phyloP scores from a whole-genome alignment of 108 stramenopile species.

The Schizochytrium sp. region DNA sequence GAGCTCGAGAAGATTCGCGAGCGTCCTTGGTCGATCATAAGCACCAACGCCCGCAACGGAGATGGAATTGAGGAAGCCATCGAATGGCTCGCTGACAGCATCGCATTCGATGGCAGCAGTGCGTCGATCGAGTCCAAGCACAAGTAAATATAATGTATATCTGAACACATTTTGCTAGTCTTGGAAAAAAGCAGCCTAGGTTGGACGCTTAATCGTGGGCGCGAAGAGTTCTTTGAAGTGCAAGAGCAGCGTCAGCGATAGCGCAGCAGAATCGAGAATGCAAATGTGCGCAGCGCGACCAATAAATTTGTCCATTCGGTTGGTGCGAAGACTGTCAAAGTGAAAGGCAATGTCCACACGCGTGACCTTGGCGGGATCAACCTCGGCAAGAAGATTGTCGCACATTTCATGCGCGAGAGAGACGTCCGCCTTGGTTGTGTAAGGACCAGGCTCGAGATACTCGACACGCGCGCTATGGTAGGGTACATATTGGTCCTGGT shows the following conservation, averaged over 20 bases:
- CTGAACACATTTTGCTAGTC: not conserved
- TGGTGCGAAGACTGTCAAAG: not conserved
- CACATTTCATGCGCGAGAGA: not conserved
- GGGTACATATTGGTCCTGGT: conserved; percentile 28
- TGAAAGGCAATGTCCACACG: not conserved
- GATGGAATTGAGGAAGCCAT: conserved; percentile 20
- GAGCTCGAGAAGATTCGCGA: not conserved
- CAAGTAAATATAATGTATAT: not conserved
- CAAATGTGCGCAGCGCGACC: not conserved
- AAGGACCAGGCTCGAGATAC: not conserved
- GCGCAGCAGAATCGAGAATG: not conserved
- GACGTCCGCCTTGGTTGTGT: not conserved
- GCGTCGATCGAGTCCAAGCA: not conserved
- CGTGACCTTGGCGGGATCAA: not conserved
- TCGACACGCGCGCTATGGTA: conserved; percentile 16
- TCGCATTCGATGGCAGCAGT: not conserved
- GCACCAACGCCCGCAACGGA: conserved; percentile 17
- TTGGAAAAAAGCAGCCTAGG: no score
- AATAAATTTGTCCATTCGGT: not conserved
- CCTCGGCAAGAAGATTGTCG: not conserved
- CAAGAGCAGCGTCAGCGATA: not conserved
- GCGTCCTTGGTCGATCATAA: conserved; percentile 7
- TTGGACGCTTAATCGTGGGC: not conserved
- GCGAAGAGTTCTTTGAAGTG: not conserved
- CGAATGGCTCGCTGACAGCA: conserved; percentile 2